Conservation (phyloP, 139 green algal genomes). For the Coelastrella sp. region DNA sequence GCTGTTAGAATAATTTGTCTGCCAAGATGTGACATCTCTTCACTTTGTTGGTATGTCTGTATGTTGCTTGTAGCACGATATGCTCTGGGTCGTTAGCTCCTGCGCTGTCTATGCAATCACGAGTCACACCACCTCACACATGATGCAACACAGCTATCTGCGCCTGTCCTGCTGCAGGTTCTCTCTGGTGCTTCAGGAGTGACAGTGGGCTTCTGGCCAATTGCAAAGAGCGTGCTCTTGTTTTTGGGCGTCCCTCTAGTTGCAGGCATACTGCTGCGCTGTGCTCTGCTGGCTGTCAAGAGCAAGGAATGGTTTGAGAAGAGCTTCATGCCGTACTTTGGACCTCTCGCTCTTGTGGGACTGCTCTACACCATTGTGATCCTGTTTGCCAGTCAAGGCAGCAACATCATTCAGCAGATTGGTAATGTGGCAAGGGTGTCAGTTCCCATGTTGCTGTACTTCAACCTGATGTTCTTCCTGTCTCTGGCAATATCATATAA, state of each 20-base stretch:
- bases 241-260: constrained; percentile 58
- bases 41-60: no score
- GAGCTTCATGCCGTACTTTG: constrained; percentile 64
- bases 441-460: constrained; percentile 69
- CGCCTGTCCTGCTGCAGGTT: constrained; percentile 33
- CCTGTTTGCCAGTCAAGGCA: constrained; percentile 59
- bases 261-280: constrained; percentile 53
- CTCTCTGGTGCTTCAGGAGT: constrained; percentile 10
- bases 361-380: constrained; percentile 73
- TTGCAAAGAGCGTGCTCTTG: constrained; percentile 58
- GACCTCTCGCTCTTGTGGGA: constrained; percentile 53
- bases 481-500: constrained; percentile 44
- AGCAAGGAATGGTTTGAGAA: constrained; percentile 55
- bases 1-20: no score
- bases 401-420: constrained; percentile 54
- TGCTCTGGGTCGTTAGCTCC: no score
- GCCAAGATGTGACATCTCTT: no score
- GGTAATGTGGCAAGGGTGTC: constrained; percentile 55
- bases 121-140: not conserved
- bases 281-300: constrained; percentile 4
- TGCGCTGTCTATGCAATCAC: no score
- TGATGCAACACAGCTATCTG: not conserved
- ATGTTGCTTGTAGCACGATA: no score
- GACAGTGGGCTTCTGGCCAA: constrained; percentile 53
- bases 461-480: constrained; percentile 58